Percentiles rank a stretch among this genome's conserved stretches.
These are phyloP conservation scores for Claviceps maximensis DNA, from an alignment of 2,329 filamentous ascomycete genomes.

Conservation along the genomic window DNA sequence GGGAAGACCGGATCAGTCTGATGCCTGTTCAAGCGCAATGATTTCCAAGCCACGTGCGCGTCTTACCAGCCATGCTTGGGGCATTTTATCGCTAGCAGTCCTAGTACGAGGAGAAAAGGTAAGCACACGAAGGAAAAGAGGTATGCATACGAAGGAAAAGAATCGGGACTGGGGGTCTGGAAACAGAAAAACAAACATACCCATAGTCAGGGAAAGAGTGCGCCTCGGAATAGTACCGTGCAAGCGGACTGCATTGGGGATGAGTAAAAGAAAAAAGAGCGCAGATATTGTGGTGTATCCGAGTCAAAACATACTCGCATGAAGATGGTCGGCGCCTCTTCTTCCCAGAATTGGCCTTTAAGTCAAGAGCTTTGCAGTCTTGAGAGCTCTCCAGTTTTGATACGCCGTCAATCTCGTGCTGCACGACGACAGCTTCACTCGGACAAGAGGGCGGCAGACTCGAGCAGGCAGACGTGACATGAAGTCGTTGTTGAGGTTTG, in stretches of 20 bases:
- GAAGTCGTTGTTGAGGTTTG: neutral
- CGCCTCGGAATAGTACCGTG: conserved; percentile 23
- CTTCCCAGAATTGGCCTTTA: neutral
- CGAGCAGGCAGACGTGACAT: neutral
- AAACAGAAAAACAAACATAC: conserved; percentile 13
- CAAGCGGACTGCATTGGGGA: conserved; percentile 15
- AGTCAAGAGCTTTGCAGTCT: conserved; percentile 1
- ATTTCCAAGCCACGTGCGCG: neutral
- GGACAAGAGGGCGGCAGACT: neutral
- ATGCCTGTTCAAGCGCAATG: neutral
- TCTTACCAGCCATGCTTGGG: conserved; percentile 14
- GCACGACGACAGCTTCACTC: neutral
- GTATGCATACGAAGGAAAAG: neutral
- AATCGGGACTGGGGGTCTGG: neutral
- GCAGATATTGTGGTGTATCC: neutral
- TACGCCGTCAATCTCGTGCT: conserved; percentile 1
- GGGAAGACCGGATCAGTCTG: neutral
- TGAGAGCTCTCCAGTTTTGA: conserved; percentile 17
- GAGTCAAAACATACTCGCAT: conserved; percentile 18
- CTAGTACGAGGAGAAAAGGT: conserved; percentile 12
- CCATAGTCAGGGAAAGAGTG: conserved; percentile 30
- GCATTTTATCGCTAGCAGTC: conserved; percentile 11
- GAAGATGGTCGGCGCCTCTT: conserved; percentile 11
- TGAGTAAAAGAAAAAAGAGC: neutral
- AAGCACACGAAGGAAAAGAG: neutral